Base-by-base conservation (phyloP, 2,329 filamentous ascomycete genomes). In the Hypomyces rosellus region DNA sequence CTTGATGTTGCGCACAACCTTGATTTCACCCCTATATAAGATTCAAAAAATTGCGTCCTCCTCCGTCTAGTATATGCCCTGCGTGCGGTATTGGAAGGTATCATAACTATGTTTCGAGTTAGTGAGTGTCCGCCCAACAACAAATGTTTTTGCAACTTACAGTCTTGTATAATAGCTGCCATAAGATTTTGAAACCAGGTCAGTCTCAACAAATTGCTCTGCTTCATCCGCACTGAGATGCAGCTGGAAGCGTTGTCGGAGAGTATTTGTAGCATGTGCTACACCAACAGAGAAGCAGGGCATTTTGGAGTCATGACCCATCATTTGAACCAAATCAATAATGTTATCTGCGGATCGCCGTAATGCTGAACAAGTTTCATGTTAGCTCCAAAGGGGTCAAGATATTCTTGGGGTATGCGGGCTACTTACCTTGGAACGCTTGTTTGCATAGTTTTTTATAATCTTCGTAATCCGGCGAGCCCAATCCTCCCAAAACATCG, bases 91-190 rank as follows among this genome's bases (percentile, higher is more conserved):
- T 73, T 92, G 88, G 73, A 90, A 92, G 55, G 86, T 89, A 69
- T 90, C 86, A 63, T 90, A 89, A 69, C 86, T 89, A 39, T n/a
- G 3, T 13, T 34, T 14, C 2, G 9, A 4, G 54, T 59, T 34
- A 59, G 42, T 16, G 3, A 14, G 40, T 18, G 15, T 25, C 22
- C 6, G 13, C 3, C 20, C 25, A 11, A 16, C 12, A 9, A 20
- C 20, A 5, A 20, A 13, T 39, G 37, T n/a, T 12, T 38, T 6
- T 36, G 15, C 14, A 68, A 68, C 86, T 75, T 72, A 90, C 83
- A 91, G 78, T 73, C 88, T 81, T 64, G 88, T 92, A 66, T 91
- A 92, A 70, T 93, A 93, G 68, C 88, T 92, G 55, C 88, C 88
- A 59, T 88, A 78, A 56, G 86, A 89, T 76, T 93, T 93, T 55